Evolutionary conservation across 352 stramenopile genomes (phyloP).

Genomic region (Phytopythium mirpurense): DNA sequence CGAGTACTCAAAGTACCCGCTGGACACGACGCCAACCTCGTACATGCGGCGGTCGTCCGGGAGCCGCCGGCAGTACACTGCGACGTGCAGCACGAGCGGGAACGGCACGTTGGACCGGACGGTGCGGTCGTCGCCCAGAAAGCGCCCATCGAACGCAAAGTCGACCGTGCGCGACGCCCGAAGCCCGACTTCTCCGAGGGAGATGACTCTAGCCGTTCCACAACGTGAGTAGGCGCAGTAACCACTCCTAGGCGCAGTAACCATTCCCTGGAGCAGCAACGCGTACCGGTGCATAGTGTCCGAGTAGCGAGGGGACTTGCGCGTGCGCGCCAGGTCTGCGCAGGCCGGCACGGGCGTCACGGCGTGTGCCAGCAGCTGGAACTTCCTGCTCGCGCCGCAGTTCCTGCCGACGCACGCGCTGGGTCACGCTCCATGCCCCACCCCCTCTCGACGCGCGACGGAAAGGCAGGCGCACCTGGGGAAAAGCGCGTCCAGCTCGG

Average conservation of each 20-base stretch:
- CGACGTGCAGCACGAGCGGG: slow-evolving; percentile 46
- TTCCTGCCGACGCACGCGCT: neutral
- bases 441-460: neutral
- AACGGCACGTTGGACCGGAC: slow-evolving; percentile 71
- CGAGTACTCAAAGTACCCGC: slow-evolving; percentile 76
- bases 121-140: slow-evolving; percentile 55
- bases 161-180: slow-evolving; percentile 23
- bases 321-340: slow-evolving; percentile 47
- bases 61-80: slow-evolving; percentile 32
- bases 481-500: slow-evolving; percentile 32
- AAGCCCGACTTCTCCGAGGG: slow-evolving; percentile 15
- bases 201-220: slow-evolving; percentile 44
- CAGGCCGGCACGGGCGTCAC: slow-evolving; percentile 56
- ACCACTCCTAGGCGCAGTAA: too few relatives aligned
- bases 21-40: slow-evolving; percentile 43
- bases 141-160: slow-evolving; percentile 45
- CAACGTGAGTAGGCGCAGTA: too few relatives aligned
- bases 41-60: slow-evolving; percentile 22
- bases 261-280: too few relatives aligned
- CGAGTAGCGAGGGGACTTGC: slow-evolving; percentile 29
- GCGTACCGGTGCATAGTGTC: slow-evolving; percentile 40
- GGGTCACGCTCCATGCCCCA: neutral
- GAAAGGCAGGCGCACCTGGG: slow-evolving; percentile 23
- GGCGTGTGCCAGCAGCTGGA: slow-evolving; percentile 65
- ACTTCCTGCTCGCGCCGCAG: slow-evolving; percentile 58